Evolutionary conservation across 2,329 filamentous ascomycete genomes (phyloP), one percentile per base, ranked within the genome.

Genomic region (Colletotrichum brevisporum): DNA sequence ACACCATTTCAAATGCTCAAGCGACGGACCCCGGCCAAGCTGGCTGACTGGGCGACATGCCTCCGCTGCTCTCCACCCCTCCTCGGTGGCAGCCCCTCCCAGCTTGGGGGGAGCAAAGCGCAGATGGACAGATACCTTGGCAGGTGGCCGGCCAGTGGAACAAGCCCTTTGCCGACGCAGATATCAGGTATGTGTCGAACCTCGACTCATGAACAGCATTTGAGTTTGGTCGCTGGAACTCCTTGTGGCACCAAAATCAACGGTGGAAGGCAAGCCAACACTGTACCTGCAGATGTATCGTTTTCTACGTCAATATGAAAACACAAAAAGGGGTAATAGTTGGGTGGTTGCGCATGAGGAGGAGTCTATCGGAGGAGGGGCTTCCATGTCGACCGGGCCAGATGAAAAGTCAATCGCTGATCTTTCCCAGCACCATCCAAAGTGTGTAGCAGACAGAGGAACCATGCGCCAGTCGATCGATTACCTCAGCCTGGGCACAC

Each of bases 381-480:
- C 61, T 69, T 27, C 66, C 41, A 43, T 59, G 61, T 66, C 41
- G 53, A 39, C 47, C 58, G 45, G 64, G 50, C 61, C 50, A 43
- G 61, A 26, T 47, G 24, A 48, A 65, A 65, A 69, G 66, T 66
- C 66, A 65, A 69, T 69, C 54, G 66, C 54, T 54, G 61, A 43
- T 51, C 61, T 41, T 53, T 51, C 21, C 53, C 18, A 24, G 60
- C 65, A 53, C 45, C 60, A 45, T 57, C 36, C 13, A 43, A 15
- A 43, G 41, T 55, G 31, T 36, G 31, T 36, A 36, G 31, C 31
- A 36, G 39, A 54, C 52, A 63, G 12, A 39, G 10, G 26, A 63
- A 43, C 57, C 47, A 36, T 21, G 52, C 45, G 15, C 51, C n/a
- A 15, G 48, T 60, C 18, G 39, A 50, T 67, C 39, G 41, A 48